Conservation (phyloP, 2,329 filamentous ascomycete genomes). For the Daldinia sp. region DNA sequence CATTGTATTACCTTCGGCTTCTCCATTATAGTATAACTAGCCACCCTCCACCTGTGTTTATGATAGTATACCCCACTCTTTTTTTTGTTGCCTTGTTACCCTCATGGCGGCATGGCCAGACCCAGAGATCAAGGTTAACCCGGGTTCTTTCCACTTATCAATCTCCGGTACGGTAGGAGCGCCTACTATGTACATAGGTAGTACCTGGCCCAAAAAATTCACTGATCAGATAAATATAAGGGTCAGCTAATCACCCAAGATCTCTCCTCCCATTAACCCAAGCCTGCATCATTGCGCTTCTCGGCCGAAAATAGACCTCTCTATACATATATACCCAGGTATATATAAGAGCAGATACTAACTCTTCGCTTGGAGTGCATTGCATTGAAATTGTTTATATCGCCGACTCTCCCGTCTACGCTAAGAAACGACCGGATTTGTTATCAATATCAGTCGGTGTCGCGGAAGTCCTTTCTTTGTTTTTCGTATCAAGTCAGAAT, state of each 20-base stretch:
- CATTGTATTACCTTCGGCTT: neutral
- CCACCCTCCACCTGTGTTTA: slow-evolving; percentile 11
- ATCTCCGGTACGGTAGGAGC: slow-evolving; percentile 3
- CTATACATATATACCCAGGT: slow-evolving; percentile 12
- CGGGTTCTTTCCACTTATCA: neutral
- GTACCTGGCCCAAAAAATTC: neutral
- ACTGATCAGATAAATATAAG: slow-evolving; percentile 29
- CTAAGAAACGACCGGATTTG: neutral
- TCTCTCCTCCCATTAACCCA: slow-evolving; percentile 1
- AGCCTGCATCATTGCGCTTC: slow-evolving; percentile 6
- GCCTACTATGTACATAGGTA: too few relatives aligned
- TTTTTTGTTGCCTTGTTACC: slow-evolving; percentile 1
- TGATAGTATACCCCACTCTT: slow-evolving; percentile 18
- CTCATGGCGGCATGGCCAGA: slow-evolving; percentile 8
- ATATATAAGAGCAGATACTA: slow-evolving; percentile 7
- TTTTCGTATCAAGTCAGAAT: neutral
- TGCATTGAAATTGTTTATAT: slow-evolving; percentile 6
- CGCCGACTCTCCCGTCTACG: neutral
- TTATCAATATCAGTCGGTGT: neutral
- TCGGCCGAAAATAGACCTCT: slow-evolving; percentile 13
- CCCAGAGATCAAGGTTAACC: slow-evolving; percentile 27
- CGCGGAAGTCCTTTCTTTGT: neutral
- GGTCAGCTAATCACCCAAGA: slow-evolving; percentile 5
- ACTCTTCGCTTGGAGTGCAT: slow-evolving; percentile 2
- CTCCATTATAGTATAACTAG: neutral